phyloP scores from a whole-genome alignment of 345 rosid species.

The Euphorbia peplus region DNA sequence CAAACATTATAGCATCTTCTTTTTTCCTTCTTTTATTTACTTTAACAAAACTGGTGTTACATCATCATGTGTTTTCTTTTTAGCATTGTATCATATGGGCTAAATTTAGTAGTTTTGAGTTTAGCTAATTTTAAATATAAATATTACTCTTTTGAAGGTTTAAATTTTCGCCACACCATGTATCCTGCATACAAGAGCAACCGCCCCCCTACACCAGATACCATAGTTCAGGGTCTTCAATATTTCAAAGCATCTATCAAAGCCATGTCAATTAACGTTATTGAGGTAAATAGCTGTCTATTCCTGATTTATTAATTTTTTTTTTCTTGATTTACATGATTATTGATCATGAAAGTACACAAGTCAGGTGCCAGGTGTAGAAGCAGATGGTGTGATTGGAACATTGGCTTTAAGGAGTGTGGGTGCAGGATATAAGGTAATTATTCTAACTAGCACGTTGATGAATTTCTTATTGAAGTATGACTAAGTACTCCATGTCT shows the following conservation, averaged over 20 bases:
- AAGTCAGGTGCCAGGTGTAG: conserved; percentile 92
- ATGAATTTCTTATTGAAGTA: neutral
- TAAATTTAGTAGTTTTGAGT: neutral
- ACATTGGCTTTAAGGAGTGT: conserved; percentile 85
- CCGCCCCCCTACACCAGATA: conserved; percentile 95
- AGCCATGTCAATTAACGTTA: conserved; percentile 90
- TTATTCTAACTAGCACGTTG: conserved; percentile 4
- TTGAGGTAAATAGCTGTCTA: conserved; percentile 62
- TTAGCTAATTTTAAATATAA: conserved; percentile 10
- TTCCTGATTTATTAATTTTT: conserved; percentile 6
- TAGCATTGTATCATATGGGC: neutral
- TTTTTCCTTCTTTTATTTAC: neutral
- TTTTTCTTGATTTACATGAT: conserved; percentile 20
- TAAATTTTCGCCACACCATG: conserved; percentile 81
- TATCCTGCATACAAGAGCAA: conserved; percentile 88
- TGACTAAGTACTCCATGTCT: too few species aligned
- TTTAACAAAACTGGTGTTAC: neutral
- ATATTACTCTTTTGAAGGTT: conserved; percentile 42
- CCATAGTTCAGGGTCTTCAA: conserved; percentile 89
- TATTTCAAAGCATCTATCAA: conserved; percentile 92
- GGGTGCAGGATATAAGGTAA: conserved; percentile 75
- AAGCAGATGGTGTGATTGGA: conserved; percentile 98
- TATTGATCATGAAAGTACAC: conserved; percentile 26
- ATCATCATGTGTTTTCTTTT: neutral
- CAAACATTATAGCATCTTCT: neutral